Evolutionary conservation across 2,329 filamentous ascomycete species (phyloP), one percentile per base, ranked within the genome.

Genomic region (Ophiostoma himal-ulmi): DNA sequence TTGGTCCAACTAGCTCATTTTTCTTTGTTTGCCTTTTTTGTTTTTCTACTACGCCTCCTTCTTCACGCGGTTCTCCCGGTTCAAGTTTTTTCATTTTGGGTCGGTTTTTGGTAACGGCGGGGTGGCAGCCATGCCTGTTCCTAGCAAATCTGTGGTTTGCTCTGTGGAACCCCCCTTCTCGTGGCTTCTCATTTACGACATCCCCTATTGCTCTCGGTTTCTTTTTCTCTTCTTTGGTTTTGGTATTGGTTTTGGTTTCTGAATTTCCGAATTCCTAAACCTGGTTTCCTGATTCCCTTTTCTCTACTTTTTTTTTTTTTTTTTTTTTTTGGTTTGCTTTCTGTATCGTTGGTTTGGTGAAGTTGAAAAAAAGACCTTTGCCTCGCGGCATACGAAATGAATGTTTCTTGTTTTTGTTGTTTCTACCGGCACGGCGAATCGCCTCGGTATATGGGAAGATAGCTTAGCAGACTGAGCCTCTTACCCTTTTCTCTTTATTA

Each of bases 381-480:
- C 73, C 73, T 73, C 73, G 69, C 73, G 73, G 73, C 73, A 73
- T 73, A 73, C 52, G 72, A 67, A 67, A 67, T 41, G 62, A 73
- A 54, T 68, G 34, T 60, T 30, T 64, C 44, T 60, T 66, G 36
- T 68, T 68, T 60, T 52, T 67, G 22, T 62, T 57, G 22, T 26
- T 57, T 57, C 11, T 57, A 57, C 22, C n/a, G 52, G 52, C 11
- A 57, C 26, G 52, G 52, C 52, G 17, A 57, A 10, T 3, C 26
- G 22, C 52, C 52, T 26, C 52, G 22, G 52, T 22, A 57, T 26
- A 26, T 57, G n/a, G 52, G 52, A 57, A 57, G 52, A 26, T 22
- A 26, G 22, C 52, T 13, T 26, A 26, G 11, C n/a, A 57, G 52
- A 57, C 52, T 57, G 52, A 26, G 52, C 22, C 52, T 26, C 52